Evolutionary conservation across 345 rosid genomes (phyloP).

Genomic region (Carallia pectinifolia): DNA sequence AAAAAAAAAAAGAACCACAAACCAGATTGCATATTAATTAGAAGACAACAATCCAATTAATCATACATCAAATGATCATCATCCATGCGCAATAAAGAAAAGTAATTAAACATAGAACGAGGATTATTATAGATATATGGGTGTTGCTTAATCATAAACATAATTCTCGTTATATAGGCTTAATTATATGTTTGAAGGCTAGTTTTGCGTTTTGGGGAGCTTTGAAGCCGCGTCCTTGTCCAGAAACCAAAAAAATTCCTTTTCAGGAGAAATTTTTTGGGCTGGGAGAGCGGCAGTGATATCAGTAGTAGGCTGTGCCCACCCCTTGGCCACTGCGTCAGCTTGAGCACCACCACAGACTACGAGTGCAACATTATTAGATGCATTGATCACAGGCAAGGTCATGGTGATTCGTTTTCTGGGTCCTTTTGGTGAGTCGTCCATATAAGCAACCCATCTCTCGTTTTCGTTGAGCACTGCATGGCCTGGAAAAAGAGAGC

Average conservation of each 20-base stretch:
- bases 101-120: no score
- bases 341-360: not conserved
- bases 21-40: no score
- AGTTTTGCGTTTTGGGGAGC: not conserved
- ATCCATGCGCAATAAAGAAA: no score
- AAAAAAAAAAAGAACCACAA: no score
- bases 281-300: not conserved
- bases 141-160: no score
- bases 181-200: no score
- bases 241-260: not conserved
- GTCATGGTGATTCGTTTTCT: not conserved
- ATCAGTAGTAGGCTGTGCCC: not conserved
- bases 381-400: not conserved
- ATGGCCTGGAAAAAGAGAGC: not conserved
- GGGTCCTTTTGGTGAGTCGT: not conserved
- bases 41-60: no score
- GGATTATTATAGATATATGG: no score
- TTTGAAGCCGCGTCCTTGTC: not conserved
- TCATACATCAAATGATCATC: no score
- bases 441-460: conserved; percentile 4
- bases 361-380: not conserved
- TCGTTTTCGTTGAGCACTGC: not conserved
- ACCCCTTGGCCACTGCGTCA: not conserved
- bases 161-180: no score
- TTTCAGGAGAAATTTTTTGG: not conserved